A percentile compares a stretch with the other conserved stretches of the same genome.
Evolutionary conservation across 1,139 yeast genomes (phyloP).

Genomic region (Starmera stellimalicola): DNA sequence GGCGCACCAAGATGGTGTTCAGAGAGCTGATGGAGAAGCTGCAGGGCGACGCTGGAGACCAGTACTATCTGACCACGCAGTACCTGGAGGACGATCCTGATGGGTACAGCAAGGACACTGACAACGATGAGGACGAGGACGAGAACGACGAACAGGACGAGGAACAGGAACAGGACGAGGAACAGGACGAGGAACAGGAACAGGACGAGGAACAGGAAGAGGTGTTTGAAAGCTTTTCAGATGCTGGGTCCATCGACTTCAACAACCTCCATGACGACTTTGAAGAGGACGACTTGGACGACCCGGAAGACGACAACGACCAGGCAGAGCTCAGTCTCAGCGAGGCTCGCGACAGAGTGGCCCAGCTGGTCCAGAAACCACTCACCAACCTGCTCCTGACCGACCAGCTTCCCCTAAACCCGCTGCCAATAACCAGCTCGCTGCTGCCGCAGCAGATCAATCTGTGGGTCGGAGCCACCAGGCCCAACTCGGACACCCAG

Average conservation of each 20-base stretch:
- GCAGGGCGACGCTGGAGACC: conserved; percentile 28
- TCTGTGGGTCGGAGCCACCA: conserved; percentile 53
- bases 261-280: conserved; percentile 42
- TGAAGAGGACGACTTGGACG: conserved; percentile 28
- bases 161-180: conserved; percentile 35
- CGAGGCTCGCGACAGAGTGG: conserved; percentile 28
- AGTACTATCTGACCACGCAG: conserved; percentile 57
- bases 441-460: conserved; percentile 64
- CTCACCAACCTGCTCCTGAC: conserved; percentile 32
- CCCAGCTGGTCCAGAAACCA: conserved; percentile 54
- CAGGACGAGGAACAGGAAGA: conserved; percentile 16
- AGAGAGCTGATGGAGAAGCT: conserved; percentile 35
- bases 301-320: conserved; percentile 17
- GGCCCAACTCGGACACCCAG: conserved; percentile 10
- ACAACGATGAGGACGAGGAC: conserved; percentile 11
- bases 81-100: conserved; percentile 36
- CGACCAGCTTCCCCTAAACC: conserved; percentile 30
- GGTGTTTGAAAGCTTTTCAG: conserved; percentile 21
- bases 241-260: conserved; percentile 34
- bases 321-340: conserved; percentile 14
- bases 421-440: conserved; percentile 27
- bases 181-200: conserved; percentile 35
- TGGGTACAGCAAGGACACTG: no score
- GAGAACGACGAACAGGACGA: conserved; percentile 31
- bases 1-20: conserved; percentile 40